phyloP scores from a whole-genome alignment of 768 basidiomycete species.

The Mycena galopus region DNA sequence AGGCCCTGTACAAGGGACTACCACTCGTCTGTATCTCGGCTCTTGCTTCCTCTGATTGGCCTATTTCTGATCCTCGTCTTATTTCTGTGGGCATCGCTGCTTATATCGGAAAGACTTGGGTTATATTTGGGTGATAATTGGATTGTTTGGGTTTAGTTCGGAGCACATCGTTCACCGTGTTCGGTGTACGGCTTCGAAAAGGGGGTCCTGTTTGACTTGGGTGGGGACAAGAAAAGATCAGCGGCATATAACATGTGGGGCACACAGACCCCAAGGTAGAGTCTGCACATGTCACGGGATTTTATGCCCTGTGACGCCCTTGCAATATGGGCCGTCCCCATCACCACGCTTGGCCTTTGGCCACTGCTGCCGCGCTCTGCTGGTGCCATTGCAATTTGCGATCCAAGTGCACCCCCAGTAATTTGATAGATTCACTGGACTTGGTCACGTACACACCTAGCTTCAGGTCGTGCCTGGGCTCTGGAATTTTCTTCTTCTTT shows the following conservation, averaged over 20 bases:
- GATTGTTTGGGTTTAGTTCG: no score
- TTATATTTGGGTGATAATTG: no score
- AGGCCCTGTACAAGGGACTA: no score
- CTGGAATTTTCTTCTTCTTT: background rate
- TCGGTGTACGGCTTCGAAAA: background rate
- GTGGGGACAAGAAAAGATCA: constrained; percentile 33
- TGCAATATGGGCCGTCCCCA: constrained; percentile 19
- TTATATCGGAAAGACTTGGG: no score
- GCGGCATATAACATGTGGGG: constrained; percentile 42
- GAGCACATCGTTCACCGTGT: no score
- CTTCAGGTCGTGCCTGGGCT: background rate
- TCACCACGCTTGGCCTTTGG: constrained; percentile 38
- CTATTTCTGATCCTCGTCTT: no score
- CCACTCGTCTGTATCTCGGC: no score
- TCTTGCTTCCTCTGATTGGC: no score
- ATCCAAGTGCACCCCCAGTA: constrained; percentile 51
- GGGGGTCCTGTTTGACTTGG: background rate
- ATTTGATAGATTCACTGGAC: constrained; percentile 36
- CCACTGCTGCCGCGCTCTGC: constrained; percentile 38
- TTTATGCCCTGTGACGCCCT: constrained; percentile 23
- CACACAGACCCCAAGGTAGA: constrained; percentile 34
- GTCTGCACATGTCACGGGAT: background rate
- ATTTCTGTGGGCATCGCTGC: no score
- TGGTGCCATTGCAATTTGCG: constrained; percentile 42
- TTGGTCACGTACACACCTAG: constrained; percentile 26